Base-by-base conservation (phyloP, 768 basidiomycete species). In the Cubamyces sp. region DNA sequence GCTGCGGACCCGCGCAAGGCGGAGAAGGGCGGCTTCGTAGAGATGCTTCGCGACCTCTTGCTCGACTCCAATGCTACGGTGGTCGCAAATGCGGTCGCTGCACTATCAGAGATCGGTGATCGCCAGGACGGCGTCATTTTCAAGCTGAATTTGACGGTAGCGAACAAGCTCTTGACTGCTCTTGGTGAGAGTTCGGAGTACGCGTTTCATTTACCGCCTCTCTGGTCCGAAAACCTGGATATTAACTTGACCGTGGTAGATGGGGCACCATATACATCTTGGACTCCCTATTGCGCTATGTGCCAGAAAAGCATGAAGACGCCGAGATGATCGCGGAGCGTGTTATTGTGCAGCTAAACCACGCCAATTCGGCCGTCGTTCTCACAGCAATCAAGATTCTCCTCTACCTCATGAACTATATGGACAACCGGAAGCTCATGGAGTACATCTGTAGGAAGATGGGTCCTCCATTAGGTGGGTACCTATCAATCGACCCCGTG, bases 251-350 rank as follows among this genome's bases (percentile, higher is more conserved):
- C 26, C 5, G 5, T 18, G 66, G 14, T 72, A 99, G 96, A 75
- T 99, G 97, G 97, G 96, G 96, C 0, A 96, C 98, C 74, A 94
- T 98, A 54, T 99, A 98, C 72, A 98, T 99, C 66, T 81, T 99
- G 43, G 97, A 99, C 73, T 92, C 93, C 1, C 75, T 99, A 30
- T 75, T 99, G 57, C 92, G 95, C 41, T 98, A 91, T 73, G 92
- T 97, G n/a, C 97, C 97, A 4, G 90, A 94, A 67, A 80, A 82
- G 56, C 84, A 92, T 60, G 78, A 84, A 19, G 97, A 99, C 70
- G 97, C 97, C 11, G 94, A 97, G 75, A 79, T 91, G 39, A 88
- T 98, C 78, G 94, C 92, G n/a, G 97, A 99, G 74, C 89, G 96
- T 34, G 91, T 99, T 65, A 87, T 95, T 48, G 84, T 94, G 49